Conservation (phyloP, 2,329 filamentous ascomycete genomes). For the Aotearoamyces nothofagi region DNA sequence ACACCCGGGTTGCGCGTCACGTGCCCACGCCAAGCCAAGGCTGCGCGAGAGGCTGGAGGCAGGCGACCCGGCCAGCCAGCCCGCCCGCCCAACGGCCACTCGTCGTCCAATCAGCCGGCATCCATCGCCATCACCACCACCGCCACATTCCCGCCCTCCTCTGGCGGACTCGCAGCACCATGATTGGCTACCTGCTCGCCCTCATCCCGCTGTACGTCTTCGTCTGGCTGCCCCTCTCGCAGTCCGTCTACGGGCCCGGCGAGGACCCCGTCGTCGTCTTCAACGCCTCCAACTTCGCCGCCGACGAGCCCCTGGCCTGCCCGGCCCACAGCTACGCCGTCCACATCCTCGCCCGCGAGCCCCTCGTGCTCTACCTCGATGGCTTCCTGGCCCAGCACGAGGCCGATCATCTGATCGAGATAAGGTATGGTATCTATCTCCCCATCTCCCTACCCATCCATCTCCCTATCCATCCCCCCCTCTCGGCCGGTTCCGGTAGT, state of each 20-base stretch:
- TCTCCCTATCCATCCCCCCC: neutral
- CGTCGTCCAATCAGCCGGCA: no score
- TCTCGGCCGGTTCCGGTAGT: neutral
- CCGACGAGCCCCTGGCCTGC: conserved; percentile 14
- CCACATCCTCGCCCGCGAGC: conserved; percentile 34
- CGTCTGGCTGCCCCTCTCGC: conserved; percentile 2
- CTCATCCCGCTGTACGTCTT: conserved; percentile 2
- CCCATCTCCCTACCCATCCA: no score
- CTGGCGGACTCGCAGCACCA: neutral
- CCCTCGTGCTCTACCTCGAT: conserved; percentile 42
- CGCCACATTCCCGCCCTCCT: no score
- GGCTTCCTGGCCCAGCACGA: conserved; percentile 33
- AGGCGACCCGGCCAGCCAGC: no score
- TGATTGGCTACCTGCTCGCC: conserved; percentile 2
- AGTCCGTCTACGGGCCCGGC: neutral
- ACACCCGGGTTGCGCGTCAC: no score
- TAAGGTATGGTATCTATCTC: conserved; percentile 27
- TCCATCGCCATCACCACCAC: no score
- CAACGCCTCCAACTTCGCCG: conserved; percentile 17
- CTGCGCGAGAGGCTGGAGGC: no score
- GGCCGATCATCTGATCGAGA: conserved; percentile 30
- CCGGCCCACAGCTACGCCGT: conserved; percentile 17
- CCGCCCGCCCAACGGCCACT: no score
- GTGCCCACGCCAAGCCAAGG: no score
- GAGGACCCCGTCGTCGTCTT: conserved; percentile 3